Conservation (phyloP, 768 basidiomycete species). For the Paxillus involutus region DNA sequence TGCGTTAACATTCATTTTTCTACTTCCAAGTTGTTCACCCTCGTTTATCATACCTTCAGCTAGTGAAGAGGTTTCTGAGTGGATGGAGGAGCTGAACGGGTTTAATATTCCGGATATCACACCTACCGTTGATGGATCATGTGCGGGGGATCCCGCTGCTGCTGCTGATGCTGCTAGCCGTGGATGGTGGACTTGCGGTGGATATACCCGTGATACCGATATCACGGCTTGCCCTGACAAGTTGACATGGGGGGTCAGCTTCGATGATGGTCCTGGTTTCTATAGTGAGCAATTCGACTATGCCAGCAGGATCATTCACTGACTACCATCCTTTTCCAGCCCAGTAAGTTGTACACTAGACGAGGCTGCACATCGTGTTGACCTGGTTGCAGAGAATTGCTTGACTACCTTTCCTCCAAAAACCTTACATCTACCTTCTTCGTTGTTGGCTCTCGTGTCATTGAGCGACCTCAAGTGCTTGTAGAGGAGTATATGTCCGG, state of each 20-base stretch:
- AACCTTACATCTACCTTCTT: conserved; percentile 85
- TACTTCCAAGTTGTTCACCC: not conserved
- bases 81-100: conserved; percentile 78
- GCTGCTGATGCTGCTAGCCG: conserved; percentile 56
- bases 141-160: conserved; percentile 55
- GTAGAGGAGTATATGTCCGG: conserved; percentile 79
- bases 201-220: conserved; percentile 56
- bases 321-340: conserved; percentile 33
- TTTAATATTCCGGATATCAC: conserved; percentile 63
- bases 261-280: conserved; percentile 84
- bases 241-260: conserved; percentile 78
- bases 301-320: not conserved
- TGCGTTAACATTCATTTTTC: conserved; percentile 27
- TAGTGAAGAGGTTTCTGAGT: conserved; percentile 55
- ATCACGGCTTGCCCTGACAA: conserved; percentile 69
- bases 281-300: conserved; percentile 59
- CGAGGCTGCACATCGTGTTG: not conserved
- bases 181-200: conserved; percentile 94
- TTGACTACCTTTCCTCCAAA: conserved; percentile 68
- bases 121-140: conserved; percentile 70
- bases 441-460: conserved; percentile 81
- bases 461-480: conserved; percentile 74
- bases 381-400: conserved; percentile 48
- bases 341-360: conserved; percentile 38
- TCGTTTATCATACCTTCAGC: not conserved